These are phyloP conservation scores for Diutina catenulata DNA, from an alignment of 1,139 yeast species.

Conservation along the genomic window DNA sequence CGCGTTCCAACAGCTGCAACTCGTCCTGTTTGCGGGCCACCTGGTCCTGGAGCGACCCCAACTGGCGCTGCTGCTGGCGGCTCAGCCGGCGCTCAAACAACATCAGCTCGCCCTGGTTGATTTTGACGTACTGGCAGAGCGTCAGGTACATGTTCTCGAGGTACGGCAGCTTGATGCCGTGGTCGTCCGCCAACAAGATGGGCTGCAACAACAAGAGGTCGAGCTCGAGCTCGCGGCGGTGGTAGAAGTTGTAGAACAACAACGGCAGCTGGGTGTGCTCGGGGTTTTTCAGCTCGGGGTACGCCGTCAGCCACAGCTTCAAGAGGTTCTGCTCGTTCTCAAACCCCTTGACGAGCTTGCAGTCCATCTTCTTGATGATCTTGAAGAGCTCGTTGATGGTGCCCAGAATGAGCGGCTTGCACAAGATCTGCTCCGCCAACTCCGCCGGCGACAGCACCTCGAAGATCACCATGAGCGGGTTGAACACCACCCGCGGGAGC, in stretches of 20 bases:
- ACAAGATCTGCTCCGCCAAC: conserved; percentile 55
- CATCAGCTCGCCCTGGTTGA: conserved; percentile 27
- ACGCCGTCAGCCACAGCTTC: conserved; percentile 38
- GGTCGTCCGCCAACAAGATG: conserved; percentile 76
- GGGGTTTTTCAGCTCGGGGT: conserved; percentile 28
- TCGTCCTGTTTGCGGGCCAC: background rate
- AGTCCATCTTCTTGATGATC: conserved; percentile 69
- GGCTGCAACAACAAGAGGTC: conserved; percentile 78
- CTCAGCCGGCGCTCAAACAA: conserved; percentile 20
- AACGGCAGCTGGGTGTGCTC: conserved; percentile 8
- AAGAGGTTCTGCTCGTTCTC: conserved; percentile 52
- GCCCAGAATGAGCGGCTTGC: conserved; percentile 78
- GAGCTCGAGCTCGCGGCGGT: conserved; percentile 43
- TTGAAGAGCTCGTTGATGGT: conserved; percentile 62
- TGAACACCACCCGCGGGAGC: conserved; percentile 65
- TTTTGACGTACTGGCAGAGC: conserved; percentile 52
- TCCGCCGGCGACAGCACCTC: conserved; percentile 55
- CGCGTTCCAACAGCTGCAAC: background rate
- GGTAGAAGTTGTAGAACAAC: conserved; percentile 49
- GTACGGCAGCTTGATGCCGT: conserved; percentile 77
- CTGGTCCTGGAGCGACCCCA: background rate
- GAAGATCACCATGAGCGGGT: conserved; percentile 61
- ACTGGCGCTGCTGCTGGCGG: background rate
- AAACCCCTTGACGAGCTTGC: conserved; percentile 52
- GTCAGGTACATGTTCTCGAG: conserved; percentile 78